A percentile compares a stretch with the other conserved stretches of the same genome.
phyloP scores from a whole-genome alignment of 257 asterid genomes.

The Solanum rostratum region DNA sequence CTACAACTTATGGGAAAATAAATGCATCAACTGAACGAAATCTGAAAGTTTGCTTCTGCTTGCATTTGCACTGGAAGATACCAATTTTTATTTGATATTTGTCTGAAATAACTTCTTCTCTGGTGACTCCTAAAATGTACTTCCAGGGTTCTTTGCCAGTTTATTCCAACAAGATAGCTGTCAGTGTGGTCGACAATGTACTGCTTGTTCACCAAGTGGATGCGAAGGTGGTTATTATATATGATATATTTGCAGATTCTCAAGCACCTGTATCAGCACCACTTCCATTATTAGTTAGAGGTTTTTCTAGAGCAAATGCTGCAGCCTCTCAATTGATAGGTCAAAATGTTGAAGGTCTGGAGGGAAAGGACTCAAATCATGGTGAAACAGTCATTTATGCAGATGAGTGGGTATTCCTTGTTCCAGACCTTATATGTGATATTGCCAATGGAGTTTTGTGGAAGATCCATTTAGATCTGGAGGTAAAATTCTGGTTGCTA shows the following conservation, averaged over 20 bases:
- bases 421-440: constrained; percentile 84
- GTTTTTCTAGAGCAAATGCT: constrained; percentile 37
- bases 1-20: background rate
- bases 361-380: constrained; percentile 22
- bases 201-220: constrained; percentile 93
- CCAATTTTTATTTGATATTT: background rate
- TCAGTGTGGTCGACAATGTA: constrained; percentile 77
- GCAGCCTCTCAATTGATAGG: constrained; percentile 34
- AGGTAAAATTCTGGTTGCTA: constrained; percentile 44
- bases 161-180: constrained; percentile 61
- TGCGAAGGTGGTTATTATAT: constrained; percentile 85
- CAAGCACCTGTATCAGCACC: constrained; percentile 89
- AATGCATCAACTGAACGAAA: background rate
- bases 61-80: background rate
- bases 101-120: background rate
- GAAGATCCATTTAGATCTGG: constrained; percentile 80
- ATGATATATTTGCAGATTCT: constrained; percentile 68
- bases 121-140: constrained; percentile 3
- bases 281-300: constrained; percentile 80
- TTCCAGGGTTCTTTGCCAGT: constrained; percentile 85
- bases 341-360: constrained; percentile 29
- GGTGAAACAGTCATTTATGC: constrained; percentile 51
- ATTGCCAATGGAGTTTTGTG: constrained; percentile 58
- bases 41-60: background rate
- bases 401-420: constrained; percentile 76